A percentile compares a stretch with the other conserved stretches of the same genome.
Evolutionary conservation across 1,284 basidiomycete species (phyloP).

Genomic region (Vanrija humicola): DNA sequence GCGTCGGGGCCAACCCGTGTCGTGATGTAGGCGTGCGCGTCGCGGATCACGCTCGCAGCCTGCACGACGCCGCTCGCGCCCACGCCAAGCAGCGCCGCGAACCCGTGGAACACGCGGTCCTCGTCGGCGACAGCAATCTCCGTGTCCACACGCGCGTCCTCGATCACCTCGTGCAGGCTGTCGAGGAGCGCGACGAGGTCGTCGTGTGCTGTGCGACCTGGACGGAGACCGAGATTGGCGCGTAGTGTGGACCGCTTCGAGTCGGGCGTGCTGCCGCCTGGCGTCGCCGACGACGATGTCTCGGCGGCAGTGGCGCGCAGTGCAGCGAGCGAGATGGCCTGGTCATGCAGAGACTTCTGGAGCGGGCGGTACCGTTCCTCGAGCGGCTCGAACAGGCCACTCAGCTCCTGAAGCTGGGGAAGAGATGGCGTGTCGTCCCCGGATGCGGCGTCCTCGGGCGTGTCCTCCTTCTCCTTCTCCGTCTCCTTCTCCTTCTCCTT

Average conservation of each 20-base stretch:
- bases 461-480: too few relatives aligned
- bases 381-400: constrained; percentile 29
- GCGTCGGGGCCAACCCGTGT: constrained; percentile 48
- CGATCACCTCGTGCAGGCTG: constrained; percentile 70
- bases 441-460: neutral
- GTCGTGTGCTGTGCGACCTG: constrained; percentile 24
- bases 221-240: constrained; percentile 14
- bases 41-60: constrained; percentile 52
- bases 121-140: constrained; percentile 80
- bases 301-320: constrained; percentile 26
- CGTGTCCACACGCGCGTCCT: constrained; percentile 78
- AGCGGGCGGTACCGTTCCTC: constrained; percentile 29
- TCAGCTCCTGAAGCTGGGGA: constrained; percentile 20
- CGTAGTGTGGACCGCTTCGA: constrained; percentile 16
- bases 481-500: neutral
- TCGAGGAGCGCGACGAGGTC: constrained; percentile 58
- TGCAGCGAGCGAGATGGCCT: constrained; percentile 35
- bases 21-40: constrained; percentile 62
- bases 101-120: constrained; percentile 64
- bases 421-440: neutral
- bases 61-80: constrained; percentile 50
- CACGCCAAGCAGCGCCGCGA: constrained; percentile 65
- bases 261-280: constrained; percentile 1
- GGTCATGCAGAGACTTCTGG: constrained; percentile 42
- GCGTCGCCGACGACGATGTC: constrained; percentile 6